A percentile compares a stretch with the other conserved stretches of the same genome.
phyloP scores from a whole-genome alignment of 495 filamentous ascomycete genomes.

The Zalerion maritima region DNA sequence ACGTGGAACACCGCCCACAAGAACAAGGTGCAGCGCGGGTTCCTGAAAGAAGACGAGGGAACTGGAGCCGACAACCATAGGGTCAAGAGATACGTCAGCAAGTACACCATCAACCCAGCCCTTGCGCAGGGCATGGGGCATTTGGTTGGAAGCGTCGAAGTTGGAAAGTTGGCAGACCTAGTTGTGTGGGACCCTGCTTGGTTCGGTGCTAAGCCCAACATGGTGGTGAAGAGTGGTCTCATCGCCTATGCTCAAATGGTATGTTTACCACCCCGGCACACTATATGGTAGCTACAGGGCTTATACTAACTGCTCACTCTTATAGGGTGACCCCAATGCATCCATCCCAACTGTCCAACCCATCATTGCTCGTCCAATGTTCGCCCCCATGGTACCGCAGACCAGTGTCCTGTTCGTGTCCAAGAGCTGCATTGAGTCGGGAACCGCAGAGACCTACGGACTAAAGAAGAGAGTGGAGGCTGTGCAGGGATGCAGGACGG shows the following conservation, averaged over 20 bases:
- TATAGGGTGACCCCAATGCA: slow-evolving; percentile 87
- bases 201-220: slow-evolving; percentile 77
- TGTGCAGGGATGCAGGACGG: slow-evolving; percentile 62
- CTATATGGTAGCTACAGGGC: too few species aligned
- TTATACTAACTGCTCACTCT: too few species aligned
- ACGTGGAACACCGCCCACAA: slow-evolving; percentile 99
- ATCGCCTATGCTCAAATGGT: slow-evolving; percentile 82
- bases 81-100: slow-evolving; percentile 86
- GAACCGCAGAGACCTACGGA: slow-evolving; percentile 52
- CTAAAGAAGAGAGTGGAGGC: slow-evolving; percentile 70
- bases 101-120: slow-evolving; percentile 96
- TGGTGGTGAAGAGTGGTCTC: slow-evolving; percentile 83
- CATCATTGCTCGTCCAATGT: slow-evolving; percentile 77
- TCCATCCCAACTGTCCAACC: slow-evolving; percentile 88
- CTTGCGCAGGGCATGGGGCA: slow-evolving; percentile 89
- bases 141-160: slow-evolving; percentile 73
- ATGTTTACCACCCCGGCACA: slow-evolving; percentile 14
- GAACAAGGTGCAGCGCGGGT: slow-evolving; percentile 81
- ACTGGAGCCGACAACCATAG: slow-evolving; percentile 83
- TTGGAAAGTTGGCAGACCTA: slow-evolving; percentile 83
- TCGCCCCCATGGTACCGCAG: slow-evolving; percentile 54
- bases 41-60: slow-evolving; percentile 60
- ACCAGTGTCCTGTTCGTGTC: slow-evolving; percentile 78
- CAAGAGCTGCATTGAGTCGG: slow-evolving; percentile 48
- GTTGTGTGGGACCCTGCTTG: slow-evolving; percentile 76